Base-by-base conservation (phyloP, 768 basidiomycete genomes). In the Termitomyces bulborhizus region DNA sequence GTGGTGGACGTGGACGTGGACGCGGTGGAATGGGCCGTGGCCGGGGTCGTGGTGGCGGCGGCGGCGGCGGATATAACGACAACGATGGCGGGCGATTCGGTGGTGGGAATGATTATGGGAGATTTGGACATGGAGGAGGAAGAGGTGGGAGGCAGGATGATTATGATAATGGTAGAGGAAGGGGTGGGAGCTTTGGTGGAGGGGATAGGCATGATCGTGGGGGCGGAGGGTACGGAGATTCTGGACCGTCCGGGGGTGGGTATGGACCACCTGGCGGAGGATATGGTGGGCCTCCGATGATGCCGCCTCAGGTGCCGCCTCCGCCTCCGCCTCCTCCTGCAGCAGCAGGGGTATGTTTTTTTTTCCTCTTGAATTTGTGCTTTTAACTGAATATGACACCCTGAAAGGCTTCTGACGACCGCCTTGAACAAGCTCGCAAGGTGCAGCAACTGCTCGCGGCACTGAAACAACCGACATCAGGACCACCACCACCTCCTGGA, bases 371-470 rank as follows among this genome's bases (percentile, higher is more conserved):
- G 1, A 31, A 40, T 50, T 4, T 29, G 12, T 60, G 56, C 44
- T 24, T 43, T 12, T 34, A 13, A 34, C 41, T 60, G 57, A 45
- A 34, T 42, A 21, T 32, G 8, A 32, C 9, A 32, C 8, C 9
- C 31, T 47, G 34, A 40, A 58, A 84, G 80, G 72, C 77, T 40
- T 68, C 73, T 11, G 90, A 93, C 55, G 90, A 93, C 48, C 86
- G 92, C 12, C 74, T 95, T 18, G 93, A 95, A 63, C 89, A 93
- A 75, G 91, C 92, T 7, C 82, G 85, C 53, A 88, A 82, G 68
- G 90, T 94, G 8, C 92, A 93, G 65, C 88, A 92, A 78, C 73
- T 92, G 16, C 72, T 93, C 26, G 90, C 89, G 4, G 90, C 90
- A 12, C 71, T 92, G 45, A 91, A 93, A 63, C 86, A 88, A 56